A percentile compares a stretch with the other conserved stretches of the same genome.
These are phyloP conservation scores for Aspergillus panamensis DNA, from an alignment of 495 filamentous ascomycete genomes.

Conservation along the genomic window DNA sequence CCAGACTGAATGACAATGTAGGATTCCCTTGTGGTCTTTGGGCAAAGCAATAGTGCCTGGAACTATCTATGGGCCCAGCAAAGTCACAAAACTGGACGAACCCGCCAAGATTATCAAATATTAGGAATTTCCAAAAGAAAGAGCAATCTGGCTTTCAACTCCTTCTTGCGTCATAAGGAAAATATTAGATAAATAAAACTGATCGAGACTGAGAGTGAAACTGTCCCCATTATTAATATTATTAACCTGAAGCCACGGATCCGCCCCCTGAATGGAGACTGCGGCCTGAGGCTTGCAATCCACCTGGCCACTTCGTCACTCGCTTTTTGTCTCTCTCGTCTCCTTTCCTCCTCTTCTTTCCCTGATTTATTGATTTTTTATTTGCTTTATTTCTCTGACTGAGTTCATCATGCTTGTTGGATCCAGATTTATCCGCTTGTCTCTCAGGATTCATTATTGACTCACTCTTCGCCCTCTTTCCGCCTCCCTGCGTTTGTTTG, in stretches of 20 bases:
- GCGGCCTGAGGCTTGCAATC: constrained; percentile 19
- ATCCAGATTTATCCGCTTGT: constrained; percentile 6
- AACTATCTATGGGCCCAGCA: constrained; percentile 12
- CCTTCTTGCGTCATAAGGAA: no score
- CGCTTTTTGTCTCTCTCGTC: constrained; percentile 5
- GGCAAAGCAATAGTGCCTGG: constrained; percentile 12
- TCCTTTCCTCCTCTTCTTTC: constrained; percentile 14
- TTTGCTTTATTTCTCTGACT: constrained; percentile 4
- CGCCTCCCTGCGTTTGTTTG: not conserved
- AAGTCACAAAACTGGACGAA: constrained; percentile 4
- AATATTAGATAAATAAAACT: no score
- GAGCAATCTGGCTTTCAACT: not conserved
- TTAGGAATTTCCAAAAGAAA: not conserved
- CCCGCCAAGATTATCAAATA: constrained; percentile 12
- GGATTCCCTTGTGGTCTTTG: not conserved
- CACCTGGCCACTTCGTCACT: constrained; percentile 1
- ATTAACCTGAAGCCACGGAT: constrained; percentile 21
- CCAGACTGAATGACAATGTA: not conserved
- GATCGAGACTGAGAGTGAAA: constrained; percentile 1
- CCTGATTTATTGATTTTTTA: constrained; percentile 9
- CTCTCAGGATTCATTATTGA: constrained; percentile 7
- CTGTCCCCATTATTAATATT: constrained; percentile 5
- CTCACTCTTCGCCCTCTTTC: constrained; percentile 3
- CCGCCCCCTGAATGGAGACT: constrained; percentile 21
- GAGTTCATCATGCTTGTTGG: constrained; percentile 12